Percentiles rank a stretch among this genome's conserved stretches.
These are phyloP conservation scores for Cladosporium halotolerans DNA, from an alignment of 2,329 filamentous ascomycete species.

Conservation along the genomic window DNA sequence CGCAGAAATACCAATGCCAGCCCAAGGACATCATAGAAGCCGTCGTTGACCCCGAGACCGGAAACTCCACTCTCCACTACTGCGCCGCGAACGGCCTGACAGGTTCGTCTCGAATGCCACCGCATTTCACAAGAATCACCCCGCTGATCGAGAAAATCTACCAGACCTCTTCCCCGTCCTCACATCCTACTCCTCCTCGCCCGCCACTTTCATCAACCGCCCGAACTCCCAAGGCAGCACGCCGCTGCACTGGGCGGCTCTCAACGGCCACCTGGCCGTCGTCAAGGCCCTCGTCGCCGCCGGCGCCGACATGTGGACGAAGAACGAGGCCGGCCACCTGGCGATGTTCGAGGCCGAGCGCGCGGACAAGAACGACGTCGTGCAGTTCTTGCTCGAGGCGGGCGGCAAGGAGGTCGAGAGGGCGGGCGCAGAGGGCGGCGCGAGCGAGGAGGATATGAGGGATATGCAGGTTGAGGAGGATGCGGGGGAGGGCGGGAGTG, in stretches of 20 bases:
- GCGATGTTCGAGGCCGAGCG: slow-evolving; percentile 46
- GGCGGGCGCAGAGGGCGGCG: slow-evolving; percentile 14
- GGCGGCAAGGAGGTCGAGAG: slow-evolving; percentile 37
- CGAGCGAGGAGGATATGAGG: slow-evolving; percentile 10
- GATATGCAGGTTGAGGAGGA: slow-evolving; percentile 8
- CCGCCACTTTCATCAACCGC: slow-evolving; percentile 52
- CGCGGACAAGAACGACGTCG: slow-evolving; percentile 44
- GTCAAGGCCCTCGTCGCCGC: slow-evolving; percentile 71
- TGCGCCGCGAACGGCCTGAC: slow-evolving; percentile 83
- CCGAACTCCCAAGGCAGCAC: slow-evolving; percentile 84
- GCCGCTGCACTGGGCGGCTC: slow-evolving; percentile 84
- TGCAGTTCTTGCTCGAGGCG: slow-evolving; percentile 42
- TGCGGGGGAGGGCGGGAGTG: slow-evolving; percentile 3
- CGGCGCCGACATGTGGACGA: slow-evolving; percentile 70
- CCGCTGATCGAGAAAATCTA: not conserved
- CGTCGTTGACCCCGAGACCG: slow-evolving; percentile 67
- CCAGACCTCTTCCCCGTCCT: slow-evolving; percentile 17
- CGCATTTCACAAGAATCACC: not conserved
- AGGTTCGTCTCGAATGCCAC: slow-evolving; percentile 43
- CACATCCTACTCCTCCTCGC: slow-evolving; percentile 27
- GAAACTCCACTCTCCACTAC: slow-evolving; percentile 81
- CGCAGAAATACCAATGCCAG: slow-evolving; percentile 54
- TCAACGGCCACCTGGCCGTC: slow-evolving; percentile 77
- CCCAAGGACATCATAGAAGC: slow-evolving; percentile 60
- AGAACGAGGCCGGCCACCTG: slow-evolving; percentile 76